Percentiles rank a stretch among this genome's conserved stretches.
These are phyloP conservation scores for Nicotiana tomentosiformis DNA, from an alignment of 257 asterid species.

Conservation along the genomic window DNA sequence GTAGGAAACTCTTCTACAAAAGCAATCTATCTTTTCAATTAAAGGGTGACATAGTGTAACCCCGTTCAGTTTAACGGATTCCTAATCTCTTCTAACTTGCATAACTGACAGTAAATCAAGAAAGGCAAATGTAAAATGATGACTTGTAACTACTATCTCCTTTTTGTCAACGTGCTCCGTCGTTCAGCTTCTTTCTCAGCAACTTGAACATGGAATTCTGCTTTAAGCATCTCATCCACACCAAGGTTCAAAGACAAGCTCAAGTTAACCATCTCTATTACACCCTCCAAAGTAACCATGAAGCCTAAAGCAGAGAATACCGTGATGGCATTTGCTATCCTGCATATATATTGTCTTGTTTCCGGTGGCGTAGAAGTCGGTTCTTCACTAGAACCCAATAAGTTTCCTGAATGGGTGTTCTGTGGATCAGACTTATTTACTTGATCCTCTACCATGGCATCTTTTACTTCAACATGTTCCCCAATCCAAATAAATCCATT, in stretches of 20 bases:
- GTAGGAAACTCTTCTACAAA: background rate
- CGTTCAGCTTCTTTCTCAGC: slow-evolving; percentile 87
- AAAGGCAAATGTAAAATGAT: background rate
- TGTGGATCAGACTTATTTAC: slow-evolving; percentile 38
- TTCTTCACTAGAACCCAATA: slow-evolving; percentile 32
- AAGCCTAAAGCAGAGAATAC: slow-evolving; percentile 70
- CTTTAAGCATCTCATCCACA: slow-evolving; percentile 80
- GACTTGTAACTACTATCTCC: slow-evolving; percentile 22
- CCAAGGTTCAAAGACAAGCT: slow-evolving; percentile 50
- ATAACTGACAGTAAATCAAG: background rate
- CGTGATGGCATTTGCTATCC: slow-evolving; percentile 71
- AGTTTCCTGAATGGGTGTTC: slow-evolving; percentile 22
- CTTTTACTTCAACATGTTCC: slow-evolving; percentile 70
- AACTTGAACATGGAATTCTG: slow-evolving; percentile 72
- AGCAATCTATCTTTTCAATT: background rate
- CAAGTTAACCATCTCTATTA: slow-evolving; percentile 44
- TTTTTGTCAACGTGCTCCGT: slow-evolving; percentile 39
- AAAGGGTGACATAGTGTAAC: background rate
- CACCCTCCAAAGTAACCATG: slow-evolving; percentile 51
- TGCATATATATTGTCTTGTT: slow-evolving; percentile 64
- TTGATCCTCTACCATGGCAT: slow-evolving; percentile 56
- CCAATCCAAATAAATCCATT: slow-evolving; percentile 95
- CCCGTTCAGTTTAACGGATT: background rate
- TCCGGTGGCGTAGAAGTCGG: slow-evolving; percentile 45
- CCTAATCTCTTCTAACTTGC: slow-evolving; percentile 2